Base-by-base conservation (phyloP, 768 basidiomycete genomes). In the Boletellus emodensis region DNA sequence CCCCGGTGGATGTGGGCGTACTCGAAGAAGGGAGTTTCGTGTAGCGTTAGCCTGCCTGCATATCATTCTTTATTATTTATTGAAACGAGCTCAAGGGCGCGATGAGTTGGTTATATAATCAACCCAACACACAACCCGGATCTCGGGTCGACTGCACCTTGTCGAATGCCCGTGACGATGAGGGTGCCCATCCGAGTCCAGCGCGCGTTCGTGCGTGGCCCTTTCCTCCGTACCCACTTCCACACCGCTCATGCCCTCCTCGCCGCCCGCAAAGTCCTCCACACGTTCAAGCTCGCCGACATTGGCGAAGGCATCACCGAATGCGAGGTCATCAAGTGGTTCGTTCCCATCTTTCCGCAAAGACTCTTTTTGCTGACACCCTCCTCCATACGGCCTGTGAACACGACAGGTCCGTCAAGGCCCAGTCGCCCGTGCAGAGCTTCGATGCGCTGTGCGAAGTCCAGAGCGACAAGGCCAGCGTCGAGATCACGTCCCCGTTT, bases 291-390 rank as follows among this genome's bases (percentile, higher is more conserved):
- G 50, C 79, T 90, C 35, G 87, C 88, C 1, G 88, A 91, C 64
- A 90, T 93, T 61, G 90, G 92, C 4, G 90, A 93, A 68, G 91
- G 91, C 6, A 92, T 94, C 57, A 91, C 90, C 20, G 90, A 94
- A 67, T 90, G 88, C 62, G 90, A 94, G 69, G 79, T 94, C 56
- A 83, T 94, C 41, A 85, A 84, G 66, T 94, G 91, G 90, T 87
- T 54, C 53, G 82, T 75, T 13, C 22, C 6, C 14, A 18, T 22
- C 37, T 4, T 42, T 10, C 7, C 28, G 17, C 10, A 12, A 34
- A 46, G n/a, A 51, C 36, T 3, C 7, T 8, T 9, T 30, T 30
- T 7, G 8, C 30, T 30, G 30, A 30, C 11, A 2, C 10, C 30
- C 30, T 7, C 30, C 30, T 30, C 30, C 30, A 10, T 10, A 11